These are phyloP conservation scores for Arthrobotrys conoides DNA, from an alignment of 2,329 filamentous ascomycete species.

Conservation along the genomic window DNA sequence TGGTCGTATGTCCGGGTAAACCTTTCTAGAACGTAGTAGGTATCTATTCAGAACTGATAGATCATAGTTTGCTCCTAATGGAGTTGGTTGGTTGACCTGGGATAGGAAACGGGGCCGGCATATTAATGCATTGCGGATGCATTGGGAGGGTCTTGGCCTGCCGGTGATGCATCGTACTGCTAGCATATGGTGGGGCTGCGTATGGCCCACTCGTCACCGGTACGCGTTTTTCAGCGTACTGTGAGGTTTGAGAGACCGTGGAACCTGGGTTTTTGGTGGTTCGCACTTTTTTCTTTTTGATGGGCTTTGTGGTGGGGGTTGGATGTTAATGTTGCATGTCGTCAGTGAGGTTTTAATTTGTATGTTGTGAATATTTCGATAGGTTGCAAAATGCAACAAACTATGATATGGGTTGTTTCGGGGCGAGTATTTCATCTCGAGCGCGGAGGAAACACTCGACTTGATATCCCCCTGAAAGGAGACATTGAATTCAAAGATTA, in stretches of 20 bases:
- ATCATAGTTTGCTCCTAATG: background rate
- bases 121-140: background rate
- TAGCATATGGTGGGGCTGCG: background rate
- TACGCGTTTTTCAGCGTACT: background rate
- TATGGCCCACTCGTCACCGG: conserved; percentile 2
- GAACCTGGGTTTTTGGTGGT: background rate
- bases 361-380: background rate
- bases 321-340: background rate
- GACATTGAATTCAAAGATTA: too few species aligned
- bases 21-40: background rate
- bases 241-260: background rate
- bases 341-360: background rate
- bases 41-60: background rate
- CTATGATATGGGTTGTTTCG: background rate
- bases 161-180: conserved; percentile 4
- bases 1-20: background rate
- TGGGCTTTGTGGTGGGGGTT: background rate
- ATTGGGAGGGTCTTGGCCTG: conserved; percentile 1
- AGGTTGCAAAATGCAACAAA: conserved; percentile 14
- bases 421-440: too few species aligned
- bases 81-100: background rate
- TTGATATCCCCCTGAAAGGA: too few species aligned
- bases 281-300: background rate
- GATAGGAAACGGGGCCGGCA: background rate
- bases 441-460: too few species aligned